Evolutionary conservation across 2,329 filamentous ascomycete genomes (phyloP), one percentile per base, ranked within the genome.

Genomic region (Epichloe hybrida): DNA sequence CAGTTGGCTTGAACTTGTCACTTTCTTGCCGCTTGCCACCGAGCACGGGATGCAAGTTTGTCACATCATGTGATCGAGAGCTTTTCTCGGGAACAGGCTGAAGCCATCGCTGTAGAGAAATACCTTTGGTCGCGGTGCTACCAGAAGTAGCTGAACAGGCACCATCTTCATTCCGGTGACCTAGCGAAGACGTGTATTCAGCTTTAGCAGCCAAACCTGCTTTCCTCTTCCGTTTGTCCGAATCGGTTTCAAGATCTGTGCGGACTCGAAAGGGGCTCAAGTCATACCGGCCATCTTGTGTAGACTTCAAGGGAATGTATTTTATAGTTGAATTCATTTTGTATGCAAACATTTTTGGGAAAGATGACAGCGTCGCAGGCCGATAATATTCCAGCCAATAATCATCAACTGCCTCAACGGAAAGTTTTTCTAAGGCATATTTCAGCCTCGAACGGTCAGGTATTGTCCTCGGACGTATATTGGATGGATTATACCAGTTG

Each of bases 371-470:
- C 0, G 86, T 87, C 7, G 87, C 76, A 0, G 93, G 93, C 13
- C 90, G 82, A 64, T 98, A 98, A 65, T 96, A 97, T 64, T 98
- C 93, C 7, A 93, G 74, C 93, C 93, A 98, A 66, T 95, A 98
- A 65, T 97, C 89, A 62, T 97, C 91, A 53, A 88, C 88, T 53
- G 77, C 80, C 3, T 74, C 70, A 3, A 85, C 68, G 6, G 72
- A 71, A 54, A 72, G 75, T 31, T 64, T 63, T 12, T 57, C 56
- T 7, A 63, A 57, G 21, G 70, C 65, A 37, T 66, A 64, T 3
- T 68, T 68, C 38, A 65, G 59, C 54, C 59, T 64, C 6, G 68
- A 62, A 34, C 64, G 66, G 11, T 75, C 73, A 4, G 82, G 81
- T 42, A 86, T 59, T 15, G 50, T 62, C 42, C 81, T 75, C 39